These are phyloP conservation scores for Argentina anserina DNA, from an alignment of 306 rosid species.

Conservation along the genomic window DNA sequence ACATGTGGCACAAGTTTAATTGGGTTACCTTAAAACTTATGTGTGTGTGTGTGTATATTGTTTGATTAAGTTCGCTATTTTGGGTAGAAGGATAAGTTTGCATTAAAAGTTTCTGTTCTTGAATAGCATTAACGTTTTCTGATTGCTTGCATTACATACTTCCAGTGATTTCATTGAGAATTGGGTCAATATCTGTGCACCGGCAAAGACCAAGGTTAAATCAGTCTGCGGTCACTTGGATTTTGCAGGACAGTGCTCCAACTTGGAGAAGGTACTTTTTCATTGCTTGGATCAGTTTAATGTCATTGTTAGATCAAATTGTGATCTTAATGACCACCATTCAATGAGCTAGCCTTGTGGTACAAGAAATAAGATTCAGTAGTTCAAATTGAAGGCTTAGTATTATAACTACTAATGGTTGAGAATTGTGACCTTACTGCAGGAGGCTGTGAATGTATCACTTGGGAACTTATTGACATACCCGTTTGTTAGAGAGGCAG, in stretches of 20 bases:
- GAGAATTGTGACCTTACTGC: conserved; percentile 19
- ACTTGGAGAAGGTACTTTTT: conserved; percentile 68
- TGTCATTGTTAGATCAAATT: not conserved
- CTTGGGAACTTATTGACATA: conserved; percentile 74
- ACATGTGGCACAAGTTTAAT: not conserved
- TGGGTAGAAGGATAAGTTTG: not conserved
- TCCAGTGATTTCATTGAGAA: conserved; percentile 86
- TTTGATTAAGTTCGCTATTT: not conserved
- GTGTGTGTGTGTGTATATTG: not conserved
- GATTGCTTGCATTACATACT: not conserved
- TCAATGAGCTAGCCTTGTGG: not conserved
- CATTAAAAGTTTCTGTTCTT: not conserved
- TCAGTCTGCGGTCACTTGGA: conserved; percentile 28
- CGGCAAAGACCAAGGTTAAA: conserved; percentile 63
- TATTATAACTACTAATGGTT: not conserved
- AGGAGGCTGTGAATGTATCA: conserved; percentile 99
- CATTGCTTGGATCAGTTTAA: not conserved
- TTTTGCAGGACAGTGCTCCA: conserved; percentile 68
- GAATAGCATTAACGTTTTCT: too few species aligned
- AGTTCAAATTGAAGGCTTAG: not conserved
- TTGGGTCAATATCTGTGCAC: conserved; percentile 81
- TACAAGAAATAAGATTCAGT: not conserved
- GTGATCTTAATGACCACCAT: not conserved
- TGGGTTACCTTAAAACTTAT: not conserved
- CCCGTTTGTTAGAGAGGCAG: conserved; percentile 69